Base-by-base conservation (phyloP, 2,329 filamentous ascomycete genomes). In the Mycosphaerella sp. region DNA sequence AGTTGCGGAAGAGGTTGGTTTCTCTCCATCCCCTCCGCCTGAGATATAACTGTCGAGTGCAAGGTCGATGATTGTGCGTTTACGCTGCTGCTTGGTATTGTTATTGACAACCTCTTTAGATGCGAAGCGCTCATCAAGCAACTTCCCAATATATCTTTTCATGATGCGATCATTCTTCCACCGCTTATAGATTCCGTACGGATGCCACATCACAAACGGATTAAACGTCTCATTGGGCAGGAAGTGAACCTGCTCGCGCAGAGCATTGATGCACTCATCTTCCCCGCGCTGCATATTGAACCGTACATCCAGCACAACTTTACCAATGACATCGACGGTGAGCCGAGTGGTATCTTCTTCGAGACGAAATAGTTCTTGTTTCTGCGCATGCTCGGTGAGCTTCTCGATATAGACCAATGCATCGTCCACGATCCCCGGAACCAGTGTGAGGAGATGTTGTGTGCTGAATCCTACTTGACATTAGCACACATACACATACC, bases 311-410 rank as follows among this genome's bases (percentile, higher is more conserved):
- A 70, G 50, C 2, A 70, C 63, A 1, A 71, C 65, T 49, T 66
- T 69, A 2, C 70, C 71, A 40, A 73, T 73, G 30, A 73, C 64
- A 57, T 73, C 71, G 16, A 74, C 63, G 1, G 71, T 70, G 17
- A 73, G 52, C 18, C 66, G 65, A 3, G 68, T 71, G 4, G 68
- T 68, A 14, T 64, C 64, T 49, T 69, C 65, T 49, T 73, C 70
- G 37, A 74, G 56, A 1, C 67, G 58, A 49, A 75, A 73, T 1
- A 72, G 52, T 2, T 68, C 59, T n/a, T 66, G 58, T 9, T 60
- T 61, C n/a, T 63, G 49, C 10, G 70, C 70, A 50, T 68, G 64
- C 30, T 65, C 50, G 3, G 60, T 58, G 8, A 75, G 62, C 7
- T 67, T 66, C 1, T 64, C 50, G 16, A 62, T 50, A 54, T 70